Conservation (phyloP, 768 basidiomycete species). For the Serpula lacrymans region DNA sequence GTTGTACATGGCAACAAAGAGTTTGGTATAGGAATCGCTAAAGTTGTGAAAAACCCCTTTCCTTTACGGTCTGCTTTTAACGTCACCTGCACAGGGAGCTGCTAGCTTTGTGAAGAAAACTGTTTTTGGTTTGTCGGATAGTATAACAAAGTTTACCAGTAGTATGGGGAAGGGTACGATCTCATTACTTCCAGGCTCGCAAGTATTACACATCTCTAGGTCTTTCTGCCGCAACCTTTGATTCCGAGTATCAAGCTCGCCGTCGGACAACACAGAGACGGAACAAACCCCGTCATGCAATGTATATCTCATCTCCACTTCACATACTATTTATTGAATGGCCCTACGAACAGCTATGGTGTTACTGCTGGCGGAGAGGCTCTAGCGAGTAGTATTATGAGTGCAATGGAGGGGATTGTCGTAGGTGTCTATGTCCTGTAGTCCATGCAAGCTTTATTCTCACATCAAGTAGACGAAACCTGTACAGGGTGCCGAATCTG, state of each 20-base stretch:
- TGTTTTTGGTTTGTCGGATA: conserved; percentile 93
- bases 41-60: conserved; percentile 28
- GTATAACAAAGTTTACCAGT: conserved; percentile 96
- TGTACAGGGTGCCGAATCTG: conserved; percentile 92
- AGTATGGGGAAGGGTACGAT: conserved; percentile 88
- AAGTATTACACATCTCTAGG: conserved; percentile 44
- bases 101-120: conserved; percentile 99
- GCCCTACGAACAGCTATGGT: conserved; percentile 66
- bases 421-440: conserved; percentile 39
- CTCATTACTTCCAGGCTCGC: neutral
- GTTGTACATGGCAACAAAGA: conserved; percentile 95
- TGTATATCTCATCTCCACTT: conserved; percentile 41
- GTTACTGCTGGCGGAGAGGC: conserved; percentile 93
- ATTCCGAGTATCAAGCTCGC: conserved; percentile 90
- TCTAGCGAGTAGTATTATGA: conserved; percentile 88
- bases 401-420: conserved; percentile 93
- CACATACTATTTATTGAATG: neutral
- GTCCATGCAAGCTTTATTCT: conserved; percentile 3
- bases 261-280: conserved; percentile 85
- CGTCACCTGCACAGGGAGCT: conserved; percentile 63
- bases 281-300: conserved; percentile 94
- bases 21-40: conserved; percentile 90
- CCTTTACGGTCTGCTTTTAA: conserved; percentile 3
- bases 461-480: conserved; percentile 73
- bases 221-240: conserved; percentile 93